Percentiles rank a stretch among this genome's conserved stretches.
These are phyloP conservation scores for Mediolabrus comicus DNA, from an alignment of 108 stramenopile genomes.

Conservation along the genomic window DNA sequence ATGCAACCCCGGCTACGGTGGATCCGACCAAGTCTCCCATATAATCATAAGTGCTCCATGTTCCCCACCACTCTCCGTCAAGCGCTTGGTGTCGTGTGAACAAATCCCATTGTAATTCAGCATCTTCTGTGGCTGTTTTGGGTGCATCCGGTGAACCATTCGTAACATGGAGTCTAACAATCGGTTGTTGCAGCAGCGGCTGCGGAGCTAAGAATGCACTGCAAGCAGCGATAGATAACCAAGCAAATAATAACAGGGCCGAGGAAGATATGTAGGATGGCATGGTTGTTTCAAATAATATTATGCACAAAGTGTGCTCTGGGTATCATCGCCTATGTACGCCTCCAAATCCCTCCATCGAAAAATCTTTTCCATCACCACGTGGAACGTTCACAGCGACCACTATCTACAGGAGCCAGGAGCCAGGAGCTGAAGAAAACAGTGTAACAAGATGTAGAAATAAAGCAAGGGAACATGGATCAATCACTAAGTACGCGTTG, in stretches of 20 bases:
- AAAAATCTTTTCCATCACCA: too few relatives aligned
- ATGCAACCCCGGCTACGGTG: constrained; percentile 67
- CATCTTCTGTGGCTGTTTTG: constrained; percentile 48
- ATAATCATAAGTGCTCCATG: constrained; percentile 81
- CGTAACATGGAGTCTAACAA: background rate
- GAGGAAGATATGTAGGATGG: background rate
- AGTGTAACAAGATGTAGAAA: background rate
- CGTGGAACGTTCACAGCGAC: too few relatives aligned
- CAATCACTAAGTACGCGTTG: constrained; percentile 6
- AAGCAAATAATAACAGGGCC: background rate
- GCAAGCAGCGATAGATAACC: background rate
- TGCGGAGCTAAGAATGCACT: constrained; percentile 8
- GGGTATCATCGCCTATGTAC: too few relatives aligned
- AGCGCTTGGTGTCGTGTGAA: constrained; percentile 74
- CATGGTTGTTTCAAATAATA: background rate
- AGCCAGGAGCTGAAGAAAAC: too few relatives aligned
- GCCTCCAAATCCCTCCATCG: too few relatives aligned
- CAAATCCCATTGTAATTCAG: constrained; percentile 78
- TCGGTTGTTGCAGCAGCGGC: constrained; percentile 3
- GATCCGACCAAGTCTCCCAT: constrained; percentile 78
- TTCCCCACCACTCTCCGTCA: constrained; percentile 80
- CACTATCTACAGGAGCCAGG: too few relatives aligned
- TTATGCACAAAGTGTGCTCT: background rate
- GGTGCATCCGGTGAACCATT: constrained; percentile 38
- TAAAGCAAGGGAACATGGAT: background rate